Evolutionary conservation across 176 grass and related monocot species (phyloP).

Genomic region (Hordeum marinum): DNA sequence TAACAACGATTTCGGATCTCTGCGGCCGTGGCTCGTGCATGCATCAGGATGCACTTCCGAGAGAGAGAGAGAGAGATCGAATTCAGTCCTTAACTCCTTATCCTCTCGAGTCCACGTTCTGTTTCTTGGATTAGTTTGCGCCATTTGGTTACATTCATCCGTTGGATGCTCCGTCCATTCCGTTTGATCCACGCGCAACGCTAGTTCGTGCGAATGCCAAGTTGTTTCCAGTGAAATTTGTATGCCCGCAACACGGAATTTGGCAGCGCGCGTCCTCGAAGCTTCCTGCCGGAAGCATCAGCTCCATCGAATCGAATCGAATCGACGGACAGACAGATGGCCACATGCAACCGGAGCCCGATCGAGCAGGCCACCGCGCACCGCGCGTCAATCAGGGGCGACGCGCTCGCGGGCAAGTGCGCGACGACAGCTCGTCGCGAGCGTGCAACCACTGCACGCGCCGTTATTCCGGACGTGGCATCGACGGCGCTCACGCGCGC

Average conservation of each 20-base stretch:
- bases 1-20: background rate
- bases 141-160: background rate
- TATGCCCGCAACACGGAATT: background rate
- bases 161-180: background rate
- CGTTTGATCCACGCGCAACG: background rate
- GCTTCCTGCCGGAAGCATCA: background rate
- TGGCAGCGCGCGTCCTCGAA: background rate
- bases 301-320: background rate
- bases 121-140: background rate
- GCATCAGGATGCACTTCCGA: background rate
- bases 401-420: background rate
- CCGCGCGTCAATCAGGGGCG: background rate
- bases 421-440: background rate
- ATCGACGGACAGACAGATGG: background rate
- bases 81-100: conserved; percentile 39
- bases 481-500: background rate
- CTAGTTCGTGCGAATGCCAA: no score
- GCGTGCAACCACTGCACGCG: background rate
- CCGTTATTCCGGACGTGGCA: background rate
- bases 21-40: background rate
- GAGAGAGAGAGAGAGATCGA: background rate
- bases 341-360: background rate
- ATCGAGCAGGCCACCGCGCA: background rate
- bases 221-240: no score
- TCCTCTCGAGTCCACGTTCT: background rate